These are phyloP conservation scores for Meredithiella fracta DNA, from an alignment of 2,329 filamentous ascomycete species.

Conservation along the genomic window DNA sequence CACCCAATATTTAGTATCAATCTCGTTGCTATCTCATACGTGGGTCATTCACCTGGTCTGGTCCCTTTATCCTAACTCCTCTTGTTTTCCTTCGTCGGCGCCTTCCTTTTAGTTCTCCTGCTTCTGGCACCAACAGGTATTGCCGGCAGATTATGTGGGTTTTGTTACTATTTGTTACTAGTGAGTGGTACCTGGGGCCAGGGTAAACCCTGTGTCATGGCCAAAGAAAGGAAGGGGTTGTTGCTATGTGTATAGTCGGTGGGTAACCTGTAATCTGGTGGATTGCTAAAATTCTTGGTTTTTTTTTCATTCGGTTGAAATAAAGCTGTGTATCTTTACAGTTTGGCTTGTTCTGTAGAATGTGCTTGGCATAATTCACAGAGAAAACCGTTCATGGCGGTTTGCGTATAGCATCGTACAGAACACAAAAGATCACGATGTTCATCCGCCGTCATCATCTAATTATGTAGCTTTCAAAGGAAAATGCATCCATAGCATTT, in stretches of 20 bases:
- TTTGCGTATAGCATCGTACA: too few species aligned
- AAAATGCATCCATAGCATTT: background rate
- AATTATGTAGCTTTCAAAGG: background rate
- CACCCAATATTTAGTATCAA: background rate
- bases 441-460: background rate
- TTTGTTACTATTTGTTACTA: background rate
- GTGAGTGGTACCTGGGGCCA: background rate
- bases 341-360: background rate
- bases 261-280: background rate
- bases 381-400: background rate
- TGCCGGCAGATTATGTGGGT: background rate
- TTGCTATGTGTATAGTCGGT: background rate
- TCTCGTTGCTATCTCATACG: background rate
- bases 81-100: background rate
- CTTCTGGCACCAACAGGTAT: background rate
- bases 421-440: background rate
- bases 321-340: background rate
- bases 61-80: constrained; percentile 1
- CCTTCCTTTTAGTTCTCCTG: background rate
- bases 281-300: background rate
- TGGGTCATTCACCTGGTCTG: background rate
- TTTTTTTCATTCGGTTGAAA: background rate
- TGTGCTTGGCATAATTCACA: constrained; percentile 1
- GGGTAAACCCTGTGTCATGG: background rate
- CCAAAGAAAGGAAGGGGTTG: background rate